Evolutionary conservation across 202 grass and related monocot species (phyloP), one percentile per base, ranked within the genome.

Genomic region (Zoysia matrella): DNA sequence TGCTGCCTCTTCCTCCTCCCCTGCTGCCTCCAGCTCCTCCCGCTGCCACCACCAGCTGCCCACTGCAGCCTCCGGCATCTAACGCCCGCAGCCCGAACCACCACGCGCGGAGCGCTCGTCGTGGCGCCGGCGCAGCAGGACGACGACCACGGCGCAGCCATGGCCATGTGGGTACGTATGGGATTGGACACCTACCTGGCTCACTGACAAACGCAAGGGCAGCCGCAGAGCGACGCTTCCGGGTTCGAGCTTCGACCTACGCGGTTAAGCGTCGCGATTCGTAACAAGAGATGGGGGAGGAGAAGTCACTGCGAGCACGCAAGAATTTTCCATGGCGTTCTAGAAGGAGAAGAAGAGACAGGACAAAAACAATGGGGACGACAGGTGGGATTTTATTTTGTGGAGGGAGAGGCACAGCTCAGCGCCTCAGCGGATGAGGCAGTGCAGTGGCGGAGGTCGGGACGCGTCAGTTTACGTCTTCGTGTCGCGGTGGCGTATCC

Each of bases 81-180:
- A 45, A 49, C 30, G 13, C 58, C 5, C 11, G 72, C 7, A 1
- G 36, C 50, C 8, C 15, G 42, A 5, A 76, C 13, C 54, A 73
- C 52, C 60, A 79, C 52, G 5, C 40, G 82, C 7, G 65, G 82
- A 7, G 82, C 53, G 51, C 72, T 89, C 0, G 87, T 60, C 10
- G 64, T 52, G 63, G 76, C 11, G 0, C 40, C 10, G 76, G 82
- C 4, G 82, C 77, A 89, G 60, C 72, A 77, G 18, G 87, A 77
- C 60, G 82, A 53, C 58, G 74, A 76, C 69, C 62, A 73, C 46
- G 80, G 40, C 69, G 60, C 60, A 4, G 87, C 77, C 87, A 89
- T 85, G 66, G 86, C 22, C 40, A 67, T 6, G 15, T 67, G 22
- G 56, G 15, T 8, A 40, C 3, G 60, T 6, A 50, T 46, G 58